Percentiles rank a stretch among this genome's conserved stretches.
phyloP scores from a whole-genome alignment of 2,329 filamentous ascomycete species.

The Blastomyces percursus region DNA sequence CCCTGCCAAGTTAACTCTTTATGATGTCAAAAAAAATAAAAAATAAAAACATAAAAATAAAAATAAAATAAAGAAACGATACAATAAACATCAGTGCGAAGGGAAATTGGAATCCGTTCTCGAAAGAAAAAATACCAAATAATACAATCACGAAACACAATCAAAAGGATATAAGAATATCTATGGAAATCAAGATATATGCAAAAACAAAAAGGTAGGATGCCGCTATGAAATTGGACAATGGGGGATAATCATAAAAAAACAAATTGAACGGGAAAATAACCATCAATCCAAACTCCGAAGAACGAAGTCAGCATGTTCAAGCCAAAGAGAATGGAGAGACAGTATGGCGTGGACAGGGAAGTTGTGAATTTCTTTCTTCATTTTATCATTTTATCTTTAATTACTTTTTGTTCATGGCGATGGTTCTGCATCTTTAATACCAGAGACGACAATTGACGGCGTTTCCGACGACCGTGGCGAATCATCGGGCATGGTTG shows the following conservation, averaged over 20 bases:
- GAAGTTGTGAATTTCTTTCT: neutral
- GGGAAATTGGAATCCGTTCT: neutral
- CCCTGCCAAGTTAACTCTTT: neutral
- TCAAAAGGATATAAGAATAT: neutral
- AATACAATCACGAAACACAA: neutral
- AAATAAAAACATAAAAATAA: neutral
- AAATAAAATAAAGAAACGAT: neutral
- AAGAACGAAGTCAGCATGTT: neutral
- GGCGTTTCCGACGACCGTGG: conserved; percentile 21
- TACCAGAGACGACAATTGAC: conserved; percentile 28
- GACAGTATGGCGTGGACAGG: neutral
- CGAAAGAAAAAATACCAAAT: neutral
- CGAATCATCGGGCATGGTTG: conserved; percentile 15
- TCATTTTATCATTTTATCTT: neutral
- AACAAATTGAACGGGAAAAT: neutral
- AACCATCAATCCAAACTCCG: neutral
- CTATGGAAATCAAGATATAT: neutral
- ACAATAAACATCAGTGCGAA: neutral
- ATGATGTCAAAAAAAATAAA: neutral
- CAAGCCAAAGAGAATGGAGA: neutral
- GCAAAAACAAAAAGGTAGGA: neutral
- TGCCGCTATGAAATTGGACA: neutral
- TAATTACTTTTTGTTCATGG: neutral
- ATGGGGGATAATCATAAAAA: neutral
- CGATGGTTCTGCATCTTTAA: conserved; percentile 16